Evolutionary conservation across 805 yeast species (phyloP).

Genomic region (Zygosaccharomyces lentus): DNA sequence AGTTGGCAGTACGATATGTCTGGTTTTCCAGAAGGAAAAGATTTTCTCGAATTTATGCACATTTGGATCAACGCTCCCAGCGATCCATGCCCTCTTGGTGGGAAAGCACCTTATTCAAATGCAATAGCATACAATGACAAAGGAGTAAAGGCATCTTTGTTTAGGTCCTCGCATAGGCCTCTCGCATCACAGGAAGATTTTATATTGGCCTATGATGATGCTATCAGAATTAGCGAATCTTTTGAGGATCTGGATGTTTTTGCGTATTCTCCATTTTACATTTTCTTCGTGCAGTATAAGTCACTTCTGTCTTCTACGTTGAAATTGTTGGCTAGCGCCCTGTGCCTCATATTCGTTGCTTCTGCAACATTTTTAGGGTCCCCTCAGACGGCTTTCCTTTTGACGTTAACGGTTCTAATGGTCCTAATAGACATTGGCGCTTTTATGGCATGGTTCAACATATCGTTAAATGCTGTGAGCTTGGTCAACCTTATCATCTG

Average conservation of each 20-base stretch:
- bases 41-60: conserved; percentile 65
- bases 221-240: conserved; percentile 61
- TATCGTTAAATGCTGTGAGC: conserved; percentile 82
- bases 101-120: conserved; percentile 82
- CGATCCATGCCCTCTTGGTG: conserved; percentile 92
- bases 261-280: conserved; percentile 91
- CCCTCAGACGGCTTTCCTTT: conserved; percentile 49
- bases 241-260: conserved; percentile 58
- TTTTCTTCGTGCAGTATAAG: conserved; percentile 85
- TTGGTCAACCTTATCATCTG: conserved; percentile 89
- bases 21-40: conserved; percentile 73
- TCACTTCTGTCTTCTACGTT: conserved; percentile 59
- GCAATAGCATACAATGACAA: conserved; percentile 47
- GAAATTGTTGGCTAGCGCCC: conserved; percentile 49
- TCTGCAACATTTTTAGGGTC: conserved; percentile 66
- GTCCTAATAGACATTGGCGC: conserved; percentile 76
- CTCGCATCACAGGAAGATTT: conserved; percentile 79
- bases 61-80: conserved; percentile 84
- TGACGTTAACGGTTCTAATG: conserved; percentile 56
- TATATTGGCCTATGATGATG: conserved; percentile 70
- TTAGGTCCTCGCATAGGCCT: conserved; percentile 76
- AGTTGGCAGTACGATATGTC: conserved; percentile 70
- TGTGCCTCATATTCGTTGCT: conserved; percentile 46
- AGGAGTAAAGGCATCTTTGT: conserved; percentile 53
- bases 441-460: conserved; percentile 66